Evolutionary conservation across 2,329 filamentous ascomycete species (phyloP), one percentile per base, ranked within the genome.

Genomic region (Colletotrichum abscissum): DNA sequence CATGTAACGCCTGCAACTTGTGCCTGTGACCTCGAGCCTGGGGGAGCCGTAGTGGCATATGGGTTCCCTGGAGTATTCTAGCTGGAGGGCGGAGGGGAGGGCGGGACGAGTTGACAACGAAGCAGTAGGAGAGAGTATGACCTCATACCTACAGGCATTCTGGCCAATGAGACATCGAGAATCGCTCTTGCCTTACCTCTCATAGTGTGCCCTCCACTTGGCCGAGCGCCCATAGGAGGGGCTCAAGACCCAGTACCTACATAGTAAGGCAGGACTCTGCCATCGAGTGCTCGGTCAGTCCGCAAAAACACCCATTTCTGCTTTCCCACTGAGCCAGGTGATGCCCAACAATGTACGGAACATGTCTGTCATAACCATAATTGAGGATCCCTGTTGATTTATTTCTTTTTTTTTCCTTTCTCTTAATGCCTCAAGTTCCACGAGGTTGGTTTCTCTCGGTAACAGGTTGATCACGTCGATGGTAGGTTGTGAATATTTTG

Each of bases 121-220:
- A 49, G 68, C 63, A 67, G 68, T 46, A 8, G 35, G 16, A 16
- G 22, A 19, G 42, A 49, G 38, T 56, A 72, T 72, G 69, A 72
- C 65, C 58, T 72, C 69, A 72, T 72, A 38, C 26, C 26, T 22
- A 42, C 55, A 62, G 64, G 26, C 64, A 28, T 42, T 6, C 26
- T 16, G 33, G 6, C 69, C 63, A 71, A 58, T 71, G 30, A 35
- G 14, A 24, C 16, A 59, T 62, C 16, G 26, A 16, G 30, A n/a
- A 19, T 55, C 33, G 63, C 14, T 33, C 55, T 26, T 59, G 63
- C 56, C 68, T 67, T 55, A 57, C 63, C 42, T 49, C 19, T 9
- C 42, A 49, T n/a, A 49, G 42, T 22, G 19, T 35, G 24, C 62
- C 26, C 19, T 57, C 9, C 55, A n/a, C 22, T 24, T 24, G 42